phyloP scores from a whole-genome alignment of 495 filamentous ascomycete genomes.

The Podospora didyma region DNA sequence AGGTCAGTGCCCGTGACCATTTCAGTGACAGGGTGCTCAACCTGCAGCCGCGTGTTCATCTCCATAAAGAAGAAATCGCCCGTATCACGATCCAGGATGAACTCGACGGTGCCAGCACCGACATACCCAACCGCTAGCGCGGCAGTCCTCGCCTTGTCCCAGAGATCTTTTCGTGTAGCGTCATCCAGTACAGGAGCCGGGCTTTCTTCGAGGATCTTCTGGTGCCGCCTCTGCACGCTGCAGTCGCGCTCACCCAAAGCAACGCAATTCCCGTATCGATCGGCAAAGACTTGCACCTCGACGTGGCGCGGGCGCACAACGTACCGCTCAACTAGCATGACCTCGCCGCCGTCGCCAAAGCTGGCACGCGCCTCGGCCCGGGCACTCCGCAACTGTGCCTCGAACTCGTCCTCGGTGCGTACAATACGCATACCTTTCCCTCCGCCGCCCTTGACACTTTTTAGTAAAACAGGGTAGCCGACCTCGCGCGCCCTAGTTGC shows the following conservation, averaged over 20 bases:
- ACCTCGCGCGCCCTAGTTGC: slow-evolving; percentile 73
- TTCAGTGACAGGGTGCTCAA: slow-evolving; percentile 96
- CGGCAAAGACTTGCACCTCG: slow-evolving; percentile 96
- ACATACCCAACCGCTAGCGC: slow-evolving; percentile 91
- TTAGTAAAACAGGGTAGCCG: slow-evolving; percentile 88
- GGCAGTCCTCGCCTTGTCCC: slow-evolving; percentile 88
- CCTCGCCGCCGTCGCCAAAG: slow-evolving; percentile 80
- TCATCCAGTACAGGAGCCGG: slow-evolving; percentile 85
- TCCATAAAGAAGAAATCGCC: slow-evolving; percentile 99
- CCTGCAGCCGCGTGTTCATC: slow-evolving; percentile 97
- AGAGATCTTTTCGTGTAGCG: slow-evolving; percentile 76
- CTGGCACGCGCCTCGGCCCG: slow-evolving; percentile 86
- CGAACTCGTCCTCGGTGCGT: slow-evolving; percentile 66
- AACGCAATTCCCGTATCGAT: slow-evolving; percentile 80
- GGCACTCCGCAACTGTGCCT: slow-evolving; percentile 76
- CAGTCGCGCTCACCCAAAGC: slow-evolving; percentile 84
- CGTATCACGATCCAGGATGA: slow-evolving; percentile 95
- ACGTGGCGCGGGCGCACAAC: slow-evolving; percentile 93
- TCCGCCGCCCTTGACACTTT: slow-evolving; percentile 94
- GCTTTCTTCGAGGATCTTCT: slow-evolving; percentile 97
- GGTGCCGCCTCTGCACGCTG: slow-evolving; percentile 83
- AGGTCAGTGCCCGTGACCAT: slow-evolving; percentile 94
- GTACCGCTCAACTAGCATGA: slow-evolving; percentile 97
- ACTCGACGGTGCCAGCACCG: slow-evolving; percentile 95
- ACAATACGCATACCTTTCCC: slow-evolving; percentile 99